Evolutionary conservation across 1,284 basidiomycete genomes (phyloP), one percentile per base, ranked within the genome.

Genomic region (Kwoniella shivajii): DNA sequence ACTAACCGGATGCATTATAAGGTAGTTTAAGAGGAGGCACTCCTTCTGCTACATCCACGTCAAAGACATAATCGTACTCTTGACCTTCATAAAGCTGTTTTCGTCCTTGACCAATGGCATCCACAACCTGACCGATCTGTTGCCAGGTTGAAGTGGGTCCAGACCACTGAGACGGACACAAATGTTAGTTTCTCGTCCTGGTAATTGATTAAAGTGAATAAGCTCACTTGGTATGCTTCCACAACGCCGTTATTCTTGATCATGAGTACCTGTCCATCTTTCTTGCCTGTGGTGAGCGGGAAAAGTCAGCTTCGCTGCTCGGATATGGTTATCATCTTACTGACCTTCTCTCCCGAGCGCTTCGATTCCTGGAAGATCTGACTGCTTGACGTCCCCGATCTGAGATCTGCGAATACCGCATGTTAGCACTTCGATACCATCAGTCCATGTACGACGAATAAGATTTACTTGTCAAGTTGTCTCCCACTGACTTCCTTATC

Each of bases 11-110:
- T 13, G 84, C 85, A 72, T 98, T 98, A 78, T 90, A 99, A 0
- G 95, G 94, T 30, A 99, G 83, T 73, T 98, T 98, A 62, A 99
- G 82, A 6, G 93, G 88, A 6, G 95, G 94, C 22, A 85, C 86
- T 6, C 92, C 95, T 63, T 98, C 95, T 63, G 91, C 84, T 27
- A 98, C 88, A 71, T 98, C 95, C 18, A 99, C 94, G 69, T 98
- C 94, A 69, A 99, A 99, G 7, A 99, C 95, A 69, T 97, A 95
- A 79, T 99, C 96, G 72, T 94, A 99, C 78, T 98, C 95, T 73
- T 88, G 88, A 29, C 96, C 96, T 65, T 90, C 78, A 74, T 89
- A 88, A 5, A 95, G 82, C 75, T 95, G 91, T 77, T 92, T 97
- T 58, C 89, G 83, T 7, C 86, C 85, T 43, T 87, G 85, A 9